These are phyloP conservation scores for Miamiensis avidus DNA, from an alignment of 169 alveolate species.

Conservation along the genomic window DNA sequence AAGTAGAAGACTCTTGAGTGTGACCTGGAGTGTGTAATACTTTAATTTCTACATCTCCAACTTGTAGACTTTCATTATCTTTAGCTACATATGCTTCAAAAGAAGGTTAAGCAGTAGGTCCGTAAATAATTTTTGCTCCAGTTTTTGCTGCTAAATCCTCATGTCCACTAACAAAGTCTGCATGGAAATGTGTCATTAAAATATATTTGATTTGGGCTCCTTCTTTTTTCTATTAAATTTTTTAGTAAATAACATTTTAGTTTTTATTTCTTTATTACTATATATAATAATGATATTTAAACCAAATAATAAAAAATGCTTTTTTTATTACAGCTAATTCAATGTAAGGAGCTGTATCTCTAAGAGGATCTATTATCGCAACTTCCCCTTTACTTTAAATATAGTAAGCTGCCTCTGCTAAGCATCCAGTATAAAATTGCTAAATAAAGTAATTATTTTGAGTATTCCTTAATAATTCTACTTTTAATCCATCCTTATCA, in stretches of 20 bases:
- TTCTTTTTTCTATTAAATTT: constrained; percentile 3
- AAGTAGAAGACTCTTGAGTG: constrained; percentile 45
- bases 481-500: background rate
- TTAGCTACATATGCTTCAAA: constrained; percentile 18
- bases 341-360: constrained; percentile 43
- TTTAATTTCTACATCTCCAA: constrained; percentile 34
- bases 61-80: constrained; percentile 34
- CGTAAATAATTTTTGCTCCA: constrained; percentile 43
- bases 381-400: constrained; percentile 41
- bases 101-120: constrained; percentile 41
- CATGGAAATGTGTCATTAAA: constrained; percentile 51
- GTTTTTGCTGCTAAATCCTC: constrained; percentile 26
- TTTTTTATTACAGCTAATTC: background rate
- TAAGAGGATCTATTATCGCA: constrained; percentile 45
- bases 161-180: constrained; percentile 54
- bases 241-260: background rate
- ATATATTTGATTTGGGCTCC: constrained; percentile 43
- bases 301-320: too few relatives aligned
- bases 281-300: too few relatives aligned
- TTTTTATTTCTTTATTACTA: background rate
- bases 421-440: constrained; percentile 39
- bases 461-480: too few relatives aligned
- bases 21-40: constrained; percentile 59
- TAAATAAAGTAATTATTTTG: constrained; percentile 1
- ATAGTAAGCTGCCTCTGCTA: constrained; percentile 44